Evolutionary conservation across 169 alveolate genomes (phyloP), one percentile per base, ranked within the genome.

Genomic region (Babesia divergens): DNA sequence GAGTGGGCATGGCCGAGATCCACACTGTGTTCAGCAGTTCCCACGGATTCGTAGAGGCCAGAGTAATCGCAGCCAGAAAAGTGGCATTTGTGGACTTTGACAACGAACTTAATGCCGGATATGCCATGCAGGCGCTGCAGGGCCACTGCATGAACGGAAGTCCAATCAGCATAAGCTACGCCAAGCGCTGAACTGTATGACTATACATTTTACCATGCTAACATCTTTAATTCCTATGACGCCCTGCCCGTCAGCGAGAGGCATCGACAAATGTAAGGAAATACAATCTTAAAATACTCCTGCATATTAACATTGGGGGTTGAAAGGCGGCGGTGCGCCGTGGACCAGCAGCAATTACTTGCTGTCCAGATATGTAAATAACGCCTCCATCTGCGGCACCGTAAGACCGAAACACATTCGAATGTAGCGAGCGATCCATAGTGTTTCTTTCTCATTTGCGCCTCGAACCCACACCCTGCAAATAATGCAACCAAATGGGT

Each of bases 51-150:
- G 43, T 74, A 14, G 94, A 90, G 37, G 87, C 91, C n/a, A 83
- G 93, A 40, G 87, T 87, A 53, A 89, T 90, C 43, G 81, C 90
- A 16, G 74, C 89, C 66, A 66, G 91, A 43, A 69, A 82, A 34
- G 94, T 90, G 37, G 94, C 94, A 5, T 89, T 90, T 51, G 90
- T 90, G 24, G 94, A 90, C 42, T 90, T 81, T 44, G 90, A 89
- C 55, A 80, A 64, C 52, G 93, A 88, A 47, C 58, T 65, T 22
- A 75, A 82, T 47, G 92, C 94, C 16, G 84, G 91, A 5, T 81
- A 62, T 59, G 92, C 94, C 44, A 79, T 90, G 83, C 85, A 75
- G 59, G 65, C 68, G 16, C 51, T 72, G 14, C 83, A 72, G 49
- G 74, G 74, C 22, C 64, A 60, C 20, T 43, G 31, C 2, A 47